These are phyloP conservation scores for Rhizopogon roseolus DNA, from an alignment of 768 basidiomycete species.

Conservation along the genomic window DNA sequence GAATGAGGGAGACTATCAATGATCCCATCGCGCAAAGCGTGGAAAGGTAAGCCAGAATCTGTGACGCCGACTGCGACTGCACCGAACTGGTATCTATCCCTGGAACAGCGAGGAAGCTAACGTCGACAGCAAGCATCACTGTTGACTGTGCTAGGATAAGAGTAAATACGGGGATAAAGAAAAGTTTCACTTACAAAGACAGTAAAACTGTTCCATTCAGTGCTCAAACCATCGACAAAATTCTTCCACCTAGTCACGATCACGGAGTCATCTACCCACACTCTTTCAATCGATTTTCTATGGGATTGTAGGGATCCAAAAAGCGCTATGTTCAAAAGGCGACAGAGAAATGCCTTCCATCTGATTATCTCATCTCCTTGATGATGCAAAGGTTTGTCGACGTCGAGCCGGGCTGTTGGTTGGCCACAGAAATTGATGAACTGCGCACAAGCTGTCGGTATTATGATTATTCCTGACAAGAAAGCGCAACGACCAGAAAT, in stretches of 20 bases:
- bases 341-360: constrained; percentile 30
- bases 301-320: constrained; percentile 45
- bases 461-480: constrained; percentile 2
- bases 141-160: constrained; percentile 30
- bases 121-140: constrained; percentile 47
- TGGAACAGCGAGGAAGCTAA: constrained; percentile 49
- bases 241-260: constrained; percentile 33
- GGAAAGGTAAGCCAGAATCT: constrained; percentile 34
- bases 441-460: constrained; percentile 17
- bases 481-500: neutral
- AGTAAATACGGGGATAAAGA: no score
- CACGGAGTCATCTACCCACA: constrained; percentile 42
- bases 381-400: constrained; percentile 19
- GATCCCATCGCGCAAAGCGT: constrained; percentile 29
- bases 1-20: constrained; percentile 30
- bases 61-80: constrained; percentile 8
- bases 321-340: constrained; percentile 31
- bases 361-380: neutral
- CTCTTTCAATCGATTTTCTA: constrained; percentile 31
- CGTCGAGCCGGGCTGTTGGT: constrained; percentile 29
- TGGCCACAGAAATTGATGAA: constrained; percentile 35
- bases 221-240: constrained; percentile 35
- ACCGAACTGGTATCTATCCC: constrained; percentile 21
- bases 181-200: constrained; percentile 31
- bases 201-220: constrained; percentile 45